Base-by-base conservation (phyloP, 257 asterid species). In the Solanum neorickii region DNA sequence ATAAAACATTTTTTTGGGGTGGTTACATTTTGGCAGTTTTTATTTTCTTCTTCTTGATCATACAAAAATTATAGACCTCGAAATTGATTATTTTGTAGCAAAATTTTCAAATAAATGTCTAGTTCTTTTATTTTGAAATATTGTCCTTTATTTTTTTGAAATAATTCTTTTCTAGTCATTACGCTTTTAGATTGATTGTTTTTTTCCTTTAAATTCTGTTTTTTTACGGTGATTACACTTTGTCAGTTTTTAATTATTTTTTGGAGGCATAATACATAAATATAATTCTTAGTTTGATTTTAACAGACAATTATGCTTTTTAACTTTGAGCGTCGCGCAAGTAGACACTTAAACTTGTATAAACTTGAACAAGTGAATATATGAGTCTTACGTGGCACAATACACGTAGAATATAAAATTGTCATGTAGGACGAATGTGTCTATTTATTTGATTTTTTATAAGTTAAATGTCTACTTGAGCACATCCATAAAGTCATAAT, bases 341-440 rank as follows among this genome's bases (percentile, higher is more conserved):
- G 1, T 33, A 33, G 1, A 33, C 35, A 33, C 5, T 33, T 33
- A 33, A 33, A 33, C 1, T 33, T 4, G 5, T 33, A 33, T 33
- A 33, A 33, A 33, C 4, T 33, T 33, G 1, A 33, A 33, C 35
- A 33, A 33, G 35, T 33, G 5, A 5, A 33, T 33, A 33, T 1
- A 3, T 33, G 5, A 4, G 35, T 33, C 1, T 5, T 33, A 33
- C 5, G 4, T 4, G 35, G 0, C 35, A 33, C 4, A 33, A 0
- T 33, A 33, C 0, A 33, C 35, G 5, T 33, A 33, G 1, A 33
- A 33, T 1, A 33, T 5, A 4, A 33, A 33, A 33, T 33, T 33
- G 5, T 0, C 47, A 42, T 10, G 3, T 42, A 42, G 0, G 56
- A 46, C n/a, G 0, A 46, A 46, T 46, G 0, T 13, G 3, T 46